Evolutionary conservation across 352 stramenopile genomes (phyloP).

Genomic region (Elongisporangium anandrum): DNA sequence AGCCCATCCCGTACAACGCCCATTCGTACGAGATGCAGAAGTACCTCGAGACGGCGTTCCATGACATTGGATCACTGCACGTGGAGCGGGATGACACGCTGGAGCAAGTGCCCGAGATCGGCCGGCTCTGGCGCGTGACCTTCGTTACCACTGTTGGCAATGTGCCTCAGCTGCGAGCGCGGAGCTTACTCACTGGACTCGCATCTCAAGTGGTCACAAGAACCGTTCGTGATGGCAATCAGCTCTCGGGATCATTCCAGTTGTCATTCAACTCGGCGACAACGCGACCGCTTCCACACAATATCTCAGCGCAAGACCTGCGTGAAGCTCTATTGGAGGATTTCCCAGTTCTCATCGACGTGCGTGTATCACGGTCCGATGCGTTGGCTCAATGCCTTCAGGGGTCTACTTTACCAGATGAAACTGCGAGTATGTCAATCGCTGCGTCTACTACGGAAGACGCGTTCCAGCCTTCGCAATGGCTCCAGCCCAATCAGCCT

Average conservation of each 20-base stretch:
- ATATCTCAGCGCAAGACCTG: conserved; percentile 67
- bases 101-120: conserved; percentile 60
- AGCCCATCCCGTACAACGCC: conserved; percentile 74
- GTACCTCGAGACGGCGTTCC: conserved; percentile 47
- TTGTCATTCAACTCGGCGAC: conserved; percentile 62
- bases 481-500: conserved; percentile 40
- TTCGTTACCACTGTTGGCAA: conserved; percentile 86
- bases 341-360: conserved; percentile 55
- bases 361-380: conserved; percentile 73
- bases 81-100: conserved; percentile 48
- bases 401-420: conserved; percentile 54
- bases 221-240: conserved; percentile 80
- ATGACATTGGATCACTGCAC: conserved; percentile 37
- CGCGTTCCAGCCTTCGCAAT: conserved; percentile 43
- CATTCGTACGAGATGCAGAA: conserved; percentile 51
- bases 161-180: conserved; percentile 61
- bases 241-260: conserved; percentile 82
- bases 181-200: conserved; percentile 72
- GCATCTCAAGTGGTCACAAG: conserved; percentile 62
- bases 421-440: conserved; percentile 32
- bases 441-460: conserved; percentile 18
- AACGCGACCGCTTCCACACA: conserved; percentile 61
- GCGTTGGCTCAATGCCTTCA: conserved; percentile 35
- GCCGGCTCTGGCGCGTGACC: conserved; percentile 87
- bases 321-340: conserved; percentile 33